Percentiles rank a stretch among this genome's conserved stretches.
Evolutionary conservation across 73 alveolate species (phyloP).

Genomic region (Tetrahymena thermophila): DNA sequence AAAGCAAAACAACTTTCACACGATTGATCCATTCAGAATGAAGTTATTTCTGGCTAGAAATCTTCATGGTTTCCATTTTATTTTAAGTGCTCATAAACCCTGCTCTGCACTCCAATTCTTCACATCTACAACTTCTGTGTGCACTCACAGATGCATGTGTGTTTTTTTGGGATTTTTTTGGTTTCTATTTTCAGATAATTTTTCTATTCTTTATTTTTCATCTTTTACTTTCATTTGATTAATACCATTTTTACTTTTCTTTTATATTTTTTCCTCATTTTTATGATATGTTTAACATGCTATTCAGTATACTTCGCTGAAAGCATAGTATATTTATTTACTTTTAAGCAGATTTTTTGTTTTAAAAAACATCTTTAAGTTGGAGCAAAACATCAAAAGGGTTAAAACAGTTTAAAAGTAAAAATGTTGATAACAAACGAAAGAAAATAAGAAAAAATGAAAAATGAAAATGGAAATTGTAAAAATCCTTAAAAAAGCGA

Average conservation of each 20-base stretch:
- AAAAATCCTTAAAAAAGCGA: not conserved
- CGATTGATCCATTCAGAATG: not conserved
- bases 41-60: not conserved
- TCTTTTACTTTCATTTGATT: not conserved
- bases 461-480: not conserved
- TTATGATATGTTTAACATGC: not conserved
- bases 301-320: not conserved
- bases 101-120: not conserved
- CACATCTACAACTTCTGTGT: not conserved
- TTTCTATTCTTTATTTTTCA: not conserved
- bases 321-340: not conserved
- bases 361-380: not conserved
- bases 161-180: not conserved
- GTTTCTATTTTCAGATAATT: not conserved
- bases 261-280: not conserved
- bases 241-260: not conserved
- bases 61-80: not conserved
- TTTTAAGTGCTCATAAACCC: constrained; percentile 1
- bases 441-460: not conserved
- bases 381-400: not conserved
- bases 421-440: not conserved
- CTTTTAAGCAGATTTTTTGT: not conserved
- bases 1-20: not conserved
- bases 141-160: not conserved
- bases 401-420: not conserved